Evolutionary conservation across 257 asterid species (phyloP), one percentile per base, ranked within the genome.

Genomic region (Prunella vulgaris): DNA sequence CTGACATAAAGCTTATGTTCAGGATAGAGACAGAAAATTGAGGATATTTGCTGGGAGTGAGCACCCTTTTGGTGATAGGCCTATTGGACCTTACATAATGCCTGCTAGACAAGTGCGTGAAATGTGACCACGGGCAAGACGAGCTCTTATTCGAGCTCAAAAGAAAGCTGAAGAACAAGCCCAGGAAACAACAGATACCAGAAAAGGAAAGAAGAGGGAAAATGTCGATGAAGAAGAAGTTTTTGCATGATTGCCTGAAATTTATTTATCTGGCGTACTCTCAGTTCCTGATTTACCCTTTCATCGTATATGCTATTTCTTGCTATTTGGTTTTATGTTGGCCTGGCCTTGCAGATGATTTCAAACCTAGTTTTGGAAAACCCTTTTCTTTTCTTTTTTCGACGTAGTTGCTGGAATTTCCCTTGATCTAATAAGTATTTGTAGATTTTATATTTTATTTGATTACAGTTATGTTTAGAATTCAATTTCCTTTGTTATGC

Each of bases 71-170:
- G 87, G 83, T 62, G 97, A 93, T 71, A 84, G 86, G 81, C 82
- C 92, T 21, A 60, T 87, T 14, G 96, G 89, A 72, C 79, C 86
- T 22, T 87, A 82, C 52, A 79, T 69, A 76, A 93, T 90, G 97
- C 96, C 99, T 33, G 86, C 83, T 27, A 81, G 97, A 63, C 90
- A 89, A 80, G 96, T 94, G 60, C 92, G 96, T 32, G 97, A 94
- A 79, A 71, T 94, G 92, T 83, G 99, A 5, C 97, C 99, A 5
- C 96, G 95, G 58, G 89, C 82, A 12, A 83, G 91, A 60, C 83
- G 97, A 44, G 97, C 97, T 40, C 74, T 87, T 88, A 87, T 93
- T 62, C 90, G 99, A 62, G 99, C 96, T 74, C 92, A 90, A 70
- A 90, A 86, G 90, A 93, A 90, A 82, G 95, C 94, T 3, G 96